A percentile compares a stretch with the other conserved stretches of the same genome.
phyloP scores from a whole-genome alignment of 1,284 basidiomycete species.

The Marasmius tenuissimus region DNA sequence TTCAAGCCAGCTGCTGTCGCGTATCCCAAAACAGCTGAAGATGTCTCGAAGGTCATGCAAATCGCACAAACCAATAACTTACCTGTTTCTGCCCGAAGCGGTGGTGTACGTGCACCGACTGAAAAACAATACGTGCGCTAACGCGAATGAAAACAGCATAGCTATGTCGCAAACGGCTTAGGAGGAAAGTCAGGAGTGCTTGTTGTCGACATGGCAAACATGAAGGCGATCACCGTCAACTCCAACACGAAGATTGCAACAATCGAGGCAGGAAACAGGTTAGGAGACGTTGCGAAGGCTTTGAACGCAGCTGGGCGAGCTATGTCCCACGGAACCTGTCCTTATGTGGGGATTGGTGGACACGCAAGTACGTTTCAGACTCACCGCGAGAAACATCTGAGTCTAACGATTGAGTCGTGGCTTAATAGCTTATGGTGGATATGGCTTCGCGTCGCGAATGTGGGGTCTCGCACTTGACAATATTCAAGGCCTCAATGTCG shows the following conservation, averaged over 20 bases:
- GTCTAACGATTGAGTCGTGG: background rate
- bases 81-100: slow-evolving; percentile 1
- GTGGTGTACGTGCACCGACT: background rate
- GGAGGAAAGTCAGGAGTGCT: slow-evolving; percentile 23
- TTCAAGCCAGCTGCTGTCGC: background rate
- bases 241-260: slow-evolving; percentile 11
- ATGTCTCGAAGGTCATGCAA: background rate
- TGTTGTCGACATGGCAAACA: slow-evolving; percentile 24
- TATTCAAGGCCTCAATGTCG: slow-evolving; percentile 22
- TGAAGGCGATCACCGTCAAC: slow-evolving; percentile 21
- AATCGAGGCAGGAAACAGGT: slow-evolving; percentile 23
- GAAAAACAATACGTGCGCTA: background rate
- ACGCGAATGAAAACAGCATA: slow-evolving; percentile 7
- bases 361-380: slow-evolving; percentile 16
- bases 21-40: background rate
- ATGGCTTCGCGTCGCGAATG: slow-evolving; percentile 23
- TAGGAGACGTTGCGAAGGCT: slow-evolving; percentile 26
- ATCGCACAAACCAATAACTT: background rate
- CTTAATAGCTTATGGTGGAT: slow-evolving; percentile 20
- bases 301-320: slow-evolving; percentile 27
- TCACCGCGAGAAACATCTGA: background rate
- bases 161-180: slow-evolving; percentile 26
- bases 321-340: slow-evolving; percentile 28
- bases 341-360: slow-evolving; percentile 27
- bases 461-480: slow-evolving; percentile 30